Conservation (phyloP, 345 rosid species). For the Durio zibethinus region DNA sequence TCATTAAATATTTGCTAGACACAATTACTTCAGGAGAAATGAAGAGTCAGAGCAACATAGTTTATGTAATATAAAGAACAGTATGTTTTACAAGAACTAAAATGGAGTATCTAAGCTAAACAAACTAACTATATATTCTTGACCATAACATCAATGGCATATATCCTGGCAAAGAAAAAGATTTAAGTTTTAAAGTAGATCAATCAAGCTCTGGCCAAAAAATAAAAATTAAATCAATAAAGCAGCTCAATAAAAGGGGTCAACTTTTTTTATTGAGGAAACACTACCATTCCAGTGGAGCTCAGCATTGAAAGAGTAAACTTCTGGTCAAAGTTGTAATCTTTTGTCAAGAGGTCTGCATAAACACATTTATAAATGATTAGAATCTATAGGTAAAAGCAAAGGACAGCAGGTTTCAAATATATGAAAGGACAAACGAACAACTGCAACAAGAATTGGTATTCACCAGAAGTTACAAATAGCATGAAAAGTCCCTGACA, state of each 20-base stretch:
- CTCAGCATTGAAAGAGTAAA: slow-evolving; percentile 55
- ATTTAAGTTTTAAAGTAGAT: background rate
- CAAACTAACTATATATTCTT: background rate
- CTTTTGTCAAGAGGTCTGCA: slow-evolving; percentile 75
- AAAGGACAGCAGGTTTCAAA: background rate
- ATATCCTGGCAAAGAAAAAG: background rate
- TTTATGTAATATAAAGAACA: background rate
- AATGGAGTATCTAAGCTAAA: background rate
- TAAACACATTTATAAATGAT: slow-evolving; percentile 9
- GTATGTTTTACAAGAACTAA: background rate
- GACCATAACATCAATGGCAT: background rate
- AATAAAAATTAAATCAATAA: background rate
- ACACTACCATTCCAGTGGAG: slow-evolving; percentile 58
- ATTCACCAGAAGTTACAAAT: background rate
- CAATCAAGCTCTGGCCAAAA: background rate
- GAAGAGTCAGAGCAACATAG: background rate
- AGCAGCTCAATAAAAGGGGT: background rate
- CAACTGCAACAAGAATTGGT: background rate
- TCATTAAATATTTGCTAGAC: background rate
- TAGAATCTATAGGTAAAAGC: background rate
- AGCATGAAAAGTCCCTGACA: background rate
- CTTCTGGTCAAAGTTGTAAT: slow-evolving; percentile 73
- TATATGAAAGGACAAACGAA: background rate
- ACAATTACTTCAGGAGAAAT: background rate
- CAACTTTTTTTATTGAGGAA: background rate